A percentile compares a stretch with the other conserved stretches of the same genome.
phyloP scores from a whole-genome alignment of 2,329 filamentous ascomycete species.

The Salinomyces thailandicus region DNA sequence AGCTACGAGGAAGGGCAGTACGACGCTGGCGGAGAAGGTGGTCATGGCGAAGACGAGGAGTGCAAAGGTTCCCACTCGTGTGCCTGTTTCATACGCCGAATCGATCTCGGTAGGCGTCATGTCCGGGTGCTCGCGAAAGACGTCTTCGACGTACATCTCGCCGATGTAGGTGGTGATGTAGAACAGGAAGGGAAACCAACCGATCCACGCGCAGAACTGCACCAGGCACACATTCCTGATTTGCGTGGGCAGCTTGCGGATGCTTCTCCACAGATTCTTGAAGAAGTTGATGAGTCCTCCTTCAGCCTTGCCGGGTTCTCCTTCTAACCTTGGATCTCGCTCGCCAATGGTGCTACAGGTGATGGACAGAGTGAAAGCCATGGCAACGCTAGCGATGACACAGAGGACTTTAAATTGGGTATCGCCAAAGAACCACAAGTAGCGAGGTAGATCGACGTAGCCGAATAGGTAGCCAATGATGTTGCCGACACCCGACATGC shows the following conservation, averaged over 20 bases:
- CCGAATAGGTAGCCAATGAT: conserved; percentile 84
- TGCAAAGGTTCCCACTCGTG: conserved; percentile 78
- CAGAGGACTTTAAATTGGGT: conserved; percentile 92
- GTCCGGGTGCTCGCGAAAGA: conserved; percentile 64
- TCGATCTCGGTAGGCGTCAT: conserved; percentile 69
- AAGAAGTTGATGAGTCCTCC: conserved; percentile 71
- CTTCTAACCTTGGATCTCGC: conserved; percentile 66
- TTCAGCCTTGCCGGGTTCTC: conserved; percentile 48
- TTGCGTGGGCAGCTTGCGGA: conserved; percentile 69
- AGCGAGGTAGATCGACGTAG: conserved; percentile 64
- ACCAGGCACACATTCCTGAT: conserved; percentile 64
- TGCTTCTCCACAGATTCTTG: conserved; percentile 61
- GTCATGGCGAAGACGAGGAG: conserved; percentile 80
- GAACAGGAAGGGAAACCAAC: conserved; percentile 90
- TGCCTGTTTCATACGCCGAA: conserved; percentile 70
- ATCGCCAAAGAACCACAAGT: conserved; percentile 69
- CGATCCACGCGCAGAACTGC: conserved; percentile 70
- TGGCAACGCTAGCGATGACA: conserved; percentile 66
- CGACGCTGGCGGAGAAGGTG: conserved; percentile 68
- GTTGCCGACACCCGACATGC: conserved; percentile 77
- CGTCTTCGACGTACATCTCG: conserved; percentile 76
- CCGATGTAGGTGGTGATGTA: conserved; percentile 95
- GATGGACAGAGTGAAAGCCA: conserved; percentile 58
- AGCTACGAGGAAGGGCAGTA: conserved; percentile 76
- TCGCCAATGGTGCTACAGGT: conserved; percentile 63